Evolutionary conservation across 768 basidiomycete species (phyloP).

Genomic region (Trametes maxima): DNA sequence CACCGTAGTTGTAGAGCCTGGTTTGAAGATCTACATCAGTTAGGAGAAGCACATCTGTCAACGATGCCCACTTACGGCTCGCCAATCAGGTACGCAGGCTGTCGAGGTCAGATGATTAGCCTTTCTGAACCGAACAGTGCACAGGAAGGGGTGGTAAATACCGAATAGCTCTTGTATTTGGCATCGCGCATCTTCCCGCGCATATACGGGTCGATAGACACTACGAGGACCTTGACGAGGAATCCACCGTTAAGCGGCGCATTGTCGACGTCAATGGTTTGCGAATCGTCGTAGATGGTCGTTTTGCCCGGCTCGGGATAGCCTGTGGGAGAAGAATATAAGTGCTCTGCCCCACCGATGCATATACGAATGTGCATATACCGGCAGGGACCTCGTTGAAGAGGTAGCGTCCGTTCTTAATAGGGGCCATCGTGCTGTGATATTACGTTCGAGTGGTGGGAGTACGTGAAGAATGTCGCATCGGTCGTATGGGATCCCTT

Average conservation of each 20-base stretch:
- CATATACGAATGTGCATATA: too few species aligned
- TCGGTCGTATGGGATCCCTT: too few species aligned
- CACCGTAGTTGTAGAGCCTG: conserved; percentile 29
- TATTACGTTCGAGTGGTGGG: background rate
- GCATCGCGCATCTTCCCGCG: conserved; percentile 24
- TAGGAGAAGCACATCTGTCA: background rate
- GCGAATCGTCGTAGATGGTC: conserved; percentile 27
- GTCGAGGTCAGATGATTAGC: background rate
- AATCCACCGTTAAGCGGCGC: conserved; percentile 32
- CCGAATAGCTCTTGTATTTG: conserved; percentile 20
- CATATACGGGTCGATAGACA: conserved; percentile 29
- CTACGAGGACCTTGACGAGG: conserved; percentile 32
- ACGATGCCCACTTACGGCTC: conserved; percentile 29
- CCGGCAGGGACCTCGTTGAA: conserved; percentile 34
- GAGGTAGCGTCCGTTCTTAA: conserved; percentile 32
- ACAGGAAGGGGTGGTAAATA: background rate
- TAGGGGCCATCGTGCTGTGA: conserved; percentile 25
- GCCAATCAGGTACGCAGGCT: conserved; percentile 28
- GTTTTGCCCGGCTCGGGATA: conserved; percentile 36
- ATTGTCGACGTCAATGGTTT: conserved; percentile 33
- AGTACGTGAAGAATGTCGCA: too few species aligned
- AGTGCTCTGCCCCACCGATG: too few species aligned
- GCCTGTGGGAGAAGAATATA: conserved; percentile 17
- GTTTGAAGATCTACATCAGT: background rate
- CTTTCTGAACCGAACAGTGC: too few species aligned